These are phyloP conservation scores for Solanum rostratum DNA, from an alignment of 257 asterid species.

Conservation along the genomic window DNA sequence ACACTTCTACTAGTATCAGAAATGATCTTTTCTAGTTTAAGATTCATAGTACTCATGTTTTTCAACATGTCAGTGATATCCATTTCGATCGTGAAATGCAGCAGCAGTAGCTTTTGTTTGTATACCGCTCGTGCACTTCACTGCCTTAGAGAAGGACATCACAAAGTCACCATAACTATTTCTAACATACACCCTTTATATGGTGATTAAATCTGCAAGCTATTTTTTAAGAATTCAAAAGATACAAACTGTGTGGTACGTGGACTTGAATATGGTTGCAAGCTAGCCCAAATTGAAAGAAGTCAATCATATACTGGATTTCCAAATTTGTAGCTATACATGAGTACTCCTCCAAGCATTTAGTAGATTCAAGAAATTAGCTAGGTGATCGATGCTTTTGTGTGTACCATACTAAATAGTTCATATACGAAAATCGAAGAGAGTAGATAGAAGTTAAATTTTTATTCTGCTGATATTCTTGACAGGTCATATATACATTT, in stretches of 20 bases:
- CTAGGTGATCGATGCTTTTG: background rate
- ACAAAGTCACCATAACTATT: too few species aligned
- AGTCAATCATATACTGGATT: background rate
- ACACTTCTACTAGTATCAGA: too few species aligned
- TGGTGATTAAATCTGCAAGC: too few species aligned
- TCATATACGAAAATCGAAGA: background rate
- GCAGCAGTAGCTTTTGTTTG: too few species aligned
- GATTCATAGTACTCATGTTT: too few species aligned
- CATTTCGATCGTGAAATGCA: too few species aligned
- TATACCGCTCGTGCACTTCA: too few species aligned
- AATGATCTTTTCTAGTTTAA: too few species aligned
- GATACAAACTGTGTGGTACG: background rate
- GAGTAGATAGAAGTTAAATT: too few species aligned
- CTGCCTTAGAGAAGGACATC: too few species aligned
- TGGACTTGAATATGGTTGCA: background rate
- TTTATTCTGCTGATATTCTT: background rate
- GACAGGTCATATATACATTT: constrained; percentile 12
- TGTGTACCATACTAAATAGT: background rate
- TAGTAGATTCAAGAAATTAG: background rate
- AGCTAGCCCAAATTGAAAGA: background rate
- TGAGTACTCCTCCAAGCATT: background rate
- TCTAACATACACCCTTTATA: background rate
- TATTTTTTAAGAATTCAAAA: background rate
- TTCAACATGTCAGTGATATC: too few species aligned
- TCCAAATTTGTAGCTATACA: background rate